These are phyloP conservation scores for Ascochyta clinopodiicola DNA, from an alignment of 2,329 filamentous ascomycete genomes.

Conservation along the genomic window DNA sequence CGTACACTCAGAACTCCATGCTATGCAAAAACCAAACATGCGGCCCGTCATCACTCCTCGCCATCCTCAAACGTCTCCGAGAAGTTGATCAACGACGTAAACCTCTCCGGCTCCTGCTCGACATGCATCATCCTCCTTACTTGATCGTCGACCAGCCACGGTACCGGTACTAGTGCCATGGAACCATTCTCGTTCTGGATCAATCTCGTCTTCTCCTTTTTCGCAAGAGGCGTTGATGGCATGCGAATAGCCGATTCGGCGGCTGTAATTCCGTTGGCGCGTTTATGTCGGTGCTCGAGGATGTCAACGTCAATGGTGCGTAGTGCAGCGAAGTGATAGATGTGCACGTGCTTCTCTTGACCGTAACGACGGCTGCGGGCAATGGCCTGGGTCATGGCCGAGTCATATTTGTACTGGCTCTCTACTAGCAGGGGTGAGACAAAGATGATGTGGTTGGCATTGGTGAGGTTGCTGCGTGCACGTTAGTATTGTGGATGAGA, in stretches of 20 bases:
- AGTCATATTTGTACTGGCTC: constrained; percentile 62
- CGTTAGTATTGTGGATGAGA: background rate
- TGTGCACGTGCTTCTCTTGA: constrained; percentile 63
- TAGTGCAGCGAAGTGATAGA: constrained; percentile 81
- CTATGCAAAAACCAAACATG: background rate
- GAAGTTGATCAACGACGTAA: constrained; percentile 38
- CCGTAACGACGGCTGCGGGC: constrained; percentile 66
- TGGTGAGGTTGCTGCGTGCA: constrained; percentile 62
- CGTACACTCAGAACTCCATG: background rate
- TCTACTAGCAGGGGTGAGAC: constrained; percentile 60
- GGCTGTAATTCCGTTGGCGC: constrained; percentile 28
- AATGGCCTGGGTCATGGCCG: constrained; percentile 68
- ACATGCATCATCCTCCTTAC: constrained; percentile 21
- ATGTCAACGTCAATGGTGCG: constrained; percentile 64
- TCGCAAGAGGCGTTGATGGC: constrained; percentile 7
- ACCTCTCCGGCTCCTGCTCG: constrained; percentile 19
- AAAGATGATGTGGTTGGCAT: constrained; percentile 71
- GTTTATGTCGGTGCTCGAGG: constrained; percentile 52
- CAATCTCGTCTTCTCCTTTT: constrained; percentile 29
- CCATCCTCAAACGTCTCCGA: constrained; percentile 34
- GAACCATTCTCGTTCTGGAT: constrained; percentile 22
- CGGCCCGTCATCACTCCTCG: constrained; percentile 6
- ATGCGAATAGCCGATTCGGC: background rate
- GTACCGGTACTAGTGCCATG: constrained; percentile 35
- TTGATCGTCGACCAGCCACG: constrained; percentile 29